These are phyloP conservation scores for Populus trichocarpa DNA, from an alignment of 441 rosid species.

Conservation along the genomic window DNA sequence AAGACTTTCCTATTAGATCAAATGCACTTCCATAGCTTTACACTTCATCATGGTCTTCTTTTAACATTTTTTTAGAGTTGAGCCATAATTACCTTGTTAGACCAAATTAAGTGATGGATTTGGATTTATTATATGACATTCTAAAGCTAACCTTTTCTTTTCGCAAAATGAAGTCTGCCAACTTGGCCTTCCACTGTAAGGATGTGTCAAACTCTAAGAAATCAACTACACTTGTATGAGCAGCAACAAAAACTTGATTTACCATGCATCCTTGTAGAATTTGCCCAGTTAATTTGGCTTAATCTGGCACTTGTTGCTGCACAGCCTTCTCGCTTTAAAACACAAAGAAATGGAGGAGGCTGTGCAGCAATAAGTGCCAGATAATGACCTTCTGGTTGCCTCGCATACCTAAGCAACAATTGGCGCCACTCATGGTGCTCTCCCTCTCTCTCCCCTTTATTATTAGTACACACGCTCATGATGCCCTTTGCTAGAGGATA, in stretches of 20 bases:
- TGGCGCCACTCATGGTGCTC: too few species aligned
- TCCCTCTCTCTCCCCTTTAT: too few species aligned
- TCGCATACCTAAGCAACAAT: too few species aligned
- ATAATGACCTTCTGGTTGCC: too few species aligned
- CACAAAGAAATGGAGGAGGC: too few species aligned
- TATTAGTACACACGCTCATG: too few species aligned
- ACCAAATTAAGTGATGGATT: not conserved
- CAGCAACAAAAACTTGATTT: not conserved
- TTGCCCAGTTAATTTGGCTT: too few species aligned
- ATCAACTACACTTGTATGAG: not conserved
- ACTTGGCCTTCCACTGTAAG: not conserved
- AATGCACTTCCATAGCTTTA: not conserved
- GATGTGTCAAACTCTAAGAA: not conserved
- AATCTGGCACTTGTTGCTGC: too few species aligned
- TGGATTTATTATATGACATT: not conserved
- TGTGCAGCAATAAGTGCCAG: too few species aligned
- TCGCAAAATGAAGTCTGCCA: not conserved
- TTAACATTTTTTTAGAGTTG: not conserved
- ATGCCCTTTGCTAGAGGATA: too few species aligned
- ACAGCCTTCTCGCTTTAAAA: too few species aligned
- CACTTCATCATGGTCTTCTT: not conserved
- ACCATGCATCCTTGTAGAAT: not conserved
- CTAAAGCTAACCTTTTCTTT: not conserved
- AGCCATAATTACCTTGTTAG: not conserved
- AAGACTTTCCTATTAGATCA: not conserved